Base-by-base conservation (phyloP, 345 rosid genomes). In the Noccaea bulbosa region DNA sequence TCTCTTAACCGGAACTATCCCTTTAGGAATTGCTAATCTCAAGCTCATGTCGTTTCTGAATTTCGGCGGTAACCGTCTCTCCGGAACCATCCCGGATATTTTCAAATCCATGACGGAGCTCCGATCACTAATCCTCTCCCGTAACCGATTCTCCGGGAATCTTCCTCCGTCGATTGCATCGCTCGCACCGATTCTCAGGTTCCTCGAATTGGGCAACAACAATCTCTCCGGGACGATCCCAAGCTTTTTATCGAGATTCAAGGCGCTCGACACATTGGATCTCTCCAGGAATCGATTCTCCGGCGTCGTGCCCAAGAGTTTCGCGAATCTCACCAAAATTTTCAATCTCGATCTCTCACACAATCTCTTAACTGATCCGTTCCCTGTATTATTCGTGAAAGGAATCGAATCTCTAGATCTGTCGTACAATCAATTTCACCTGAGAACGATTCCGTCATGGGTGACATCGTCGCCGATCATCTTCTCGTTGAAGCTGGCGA, bases 341-440 rank as follows among this genome's bases (percentile, higher is more conserved):
- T 89, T 89, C 84, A 89, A 85, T 56, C 88, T 92, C 38, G 82
- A 89, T 56, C 91, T 91, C 46, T 80, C 96, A 4, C 83, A 73
- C 47, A 91, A 89, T 74, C 73, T 71, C 33, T 76, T 89, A 39
- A 69, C 47, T 0, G 96, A 83, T 76, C 96, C 92, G 5, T 91
- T 91, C 68, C 97, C 97, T n/a, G 52, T 3, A 0, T 53, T 91
- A 86, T 55, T 74, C 64, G 92, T 91, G 2, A 89, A 79, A 81
- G 91, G 96, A 2, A 91, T 89, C 15, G 97, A 89, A 14, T 91
- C 93, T 10, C 70, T 91, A 2, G 90, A 91, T 75, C 72, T 89
- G 3, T 91, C 96, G 0, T 74, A 89, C 68, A 89, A 86, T 58
- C 51, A 48, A 5, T 87, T 89, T 76, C 81, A 84, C 58, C 84